These are phyloP conservation scores for Blastocystis sp. DNA, from an alignment of 352 stramenopile genomes.

Conservation along the genomic window DNA sequence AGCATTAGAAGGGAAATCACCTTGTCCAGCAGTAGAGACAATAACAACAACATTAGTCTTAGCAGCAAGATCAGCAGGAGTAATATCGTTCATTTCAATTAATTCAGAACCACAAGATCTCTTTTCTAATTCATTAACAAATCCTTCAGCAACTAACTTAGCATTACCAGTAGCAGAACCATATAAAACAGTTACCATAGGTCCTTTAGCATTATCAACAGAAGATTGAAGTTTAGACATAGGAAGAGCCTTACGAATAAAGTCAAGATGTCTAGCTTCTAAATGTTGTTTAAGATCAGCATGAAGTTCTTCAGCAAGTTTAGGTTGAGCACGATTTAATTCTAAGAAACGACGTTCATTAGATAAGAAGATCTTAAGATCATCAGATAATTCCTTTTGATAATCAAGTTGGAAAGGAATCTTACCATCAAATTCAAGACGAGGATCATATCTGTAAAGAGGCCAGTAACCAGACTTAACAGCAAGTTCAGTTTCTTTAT, in stretches of 20 bases:
- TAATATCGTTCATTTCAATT: conserved; percentile 59
- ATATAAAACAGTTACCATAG: conserved; percentile 56
- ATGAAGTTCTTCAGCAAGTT: conserved; percentile 49
- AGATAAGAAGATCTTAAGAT: conserved; percentile 62
- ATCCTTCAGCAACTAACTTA: conserved; percentile 54
- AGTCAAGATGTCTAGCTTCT: conserved; percentile 58
- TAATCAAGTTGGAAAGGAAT: conserved; percentile 65
- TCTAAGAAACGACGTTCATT: conserved; percentile 66
- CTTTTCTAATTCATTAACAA: conserved; percentile 51
- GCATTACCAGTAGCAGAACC: conserved; percentile 55
- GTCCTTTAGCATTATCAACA: conserved; percentile 50
- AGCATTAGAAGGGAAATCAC: conserved; percentile 56
- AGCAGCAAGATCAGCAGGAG: conserved; percentile 51
- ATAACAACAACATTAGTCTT: conserved; percentile 57
- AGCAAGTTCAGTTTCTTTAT: conserved; percentile 63
- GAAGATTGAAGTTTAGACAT: conserved; percentile 49
- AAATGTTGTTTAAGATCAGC: conserved; percentile 53
- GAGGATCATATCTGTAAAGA: conserved; percentile 68
- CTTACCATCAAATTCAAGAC: conserved; percentile 54
- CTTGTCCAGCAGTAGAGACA: conserved; percentile 56
- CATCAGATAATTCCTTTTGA: conserved; percentile 62
- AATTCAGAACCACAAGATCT: conserved; percentile 46
- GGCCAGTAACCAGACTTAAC: conserved; percentile 66
- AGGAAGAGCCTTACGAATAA: conserved; percentile 49
- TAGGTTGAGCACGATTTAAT: conserved; percentile 57